Base-by-base conservation (phyloP, 148 eudicot genomes). In the Persicaria maculosa region DNA sequence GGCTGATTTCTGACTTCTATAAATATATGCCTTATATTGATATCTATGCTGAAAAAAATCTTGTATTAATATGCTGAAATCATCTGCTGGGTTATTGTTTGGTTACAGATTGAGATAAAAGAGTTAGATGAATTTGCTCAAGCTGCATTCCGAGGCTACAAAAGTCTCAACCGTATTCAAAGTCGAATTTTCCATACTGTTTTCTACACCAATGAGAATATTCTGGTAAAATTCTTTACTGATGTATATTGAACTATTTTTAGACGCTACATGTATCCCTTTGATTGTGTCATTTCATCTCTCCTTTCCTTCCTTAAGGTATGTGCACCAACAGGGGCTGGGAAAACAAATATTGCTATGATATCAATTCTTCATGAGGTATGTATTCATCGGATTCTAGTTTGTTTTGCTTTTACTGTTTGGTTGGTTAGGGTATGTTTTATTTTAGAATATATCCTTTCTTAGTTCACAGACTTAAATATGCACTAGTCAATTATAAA, bases 241-340 rank as follows among this genome's bases (percentile, higher is more conserved):
- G 19, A 40, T 40, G 12, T 65, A 40, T 36, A 12, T 31, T 85
- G 4, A 58, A 65, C 50, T 40, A 22, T 25, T 80, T 12, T 47
- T 68, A 40, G 53, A 71, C 61, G 19, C 62, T 55, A 71, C 11
- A 50, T 22, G n/a, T 64, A n/a, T 44, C 59, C 55, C 64, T 59
- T 47, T 69, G 61, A 10, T 31, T 61, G 31, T 69, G 44, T 80
- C 40, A 76, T 74, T 65, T 72, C 44, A 74, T 62, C 65, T 78
- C 71, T 48, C 76, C 65, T 22, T 82, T 15, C 53, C 19, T 19
- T 12, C n/a, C 70, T 80, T 71, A 83, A 93, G 98, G 97, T 94
- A 47, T 94, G 98, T 83, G 98, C 98, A 12, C 98, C 98, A 70
- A 94, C 98, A 22, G 98, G 98, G 77, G 98, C 98, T 81, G 98